A percentile compares a stretch with the other conserved stretches of the same genome.
phyloP scores from a whole-genome alignment of 1,284 basidiomycete species.

The Malassezia brasiliensis region DNA sequence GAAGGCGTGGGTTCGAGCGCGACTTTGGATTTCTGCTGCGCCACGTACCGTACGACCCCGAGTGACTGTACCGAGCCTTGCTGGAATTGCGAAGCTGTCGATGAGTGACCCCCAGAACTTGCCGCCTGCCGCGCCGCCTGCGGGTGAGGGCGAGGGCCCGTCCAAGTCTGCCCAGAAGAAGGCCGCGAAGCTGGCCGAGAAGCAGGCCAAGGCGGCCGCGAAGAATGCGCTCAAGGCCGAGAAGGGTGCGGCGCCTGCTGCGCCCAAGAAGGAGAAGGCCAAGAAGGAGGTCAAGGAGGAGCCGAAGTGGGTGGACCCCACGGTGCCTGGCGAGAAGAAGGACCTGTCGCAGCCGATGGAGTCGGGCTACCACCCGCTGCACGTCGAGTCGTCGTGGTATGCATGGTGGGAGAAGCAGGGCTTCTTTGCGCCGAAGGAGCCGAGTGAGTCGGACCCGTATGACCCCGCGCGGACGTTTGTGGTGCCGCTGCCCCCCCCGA shows the following conservation, averaged over 20 bases:
- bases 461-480: slow-evolving; percentile 58
- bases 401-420: slow-evolving; percentile 91
- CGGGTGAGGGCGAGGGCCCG: slow-evolving; percentile 6
- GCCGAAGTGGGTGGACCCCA: slow-evolving; percentile 42
- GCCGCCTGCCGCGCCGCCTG: background rate
- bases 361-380: slow-evolving; percentile 83
- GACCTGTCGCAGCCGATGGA: slow-evolving; percentile 77
- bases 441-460: slow-evolving; percentile 39
- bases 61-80: background rate
- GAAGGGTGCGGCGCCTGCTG: slow-evolving; percentile 17
- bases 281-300: slow-evolving; percentile 44
- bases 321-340: slow-evolving; percentile 41
- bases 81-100: background rate
- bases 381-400: slow-evolving; percentile 93
- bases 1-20: slow-evolving; percentile 13
- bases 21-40: slow-evolving; percentile 1
- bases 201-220: slow-evolving; percentile 37
- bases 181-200: slow-evolving; percentile 37
- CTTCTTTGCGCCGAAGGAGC: slow-evolving; percentile 67
- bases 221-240: slow-evolving; percentile 41
- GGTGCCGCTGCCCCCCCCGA: slow-evolving; percentile 89
- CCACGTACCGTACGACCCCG: slow-evolving; percentile 2
- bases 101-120: slow-evolving; percentile 10
- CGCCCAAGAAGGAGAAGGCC: slow-evolving; percentile 42
- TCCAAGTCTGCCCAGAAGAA: slow-evolving; percentile 40